These are phyloP conservation scores for Vanrija pseudolonga DNA, from an alignment of 1,284 basidiomycete genomes.

Conservation along the genomic window DNA sequence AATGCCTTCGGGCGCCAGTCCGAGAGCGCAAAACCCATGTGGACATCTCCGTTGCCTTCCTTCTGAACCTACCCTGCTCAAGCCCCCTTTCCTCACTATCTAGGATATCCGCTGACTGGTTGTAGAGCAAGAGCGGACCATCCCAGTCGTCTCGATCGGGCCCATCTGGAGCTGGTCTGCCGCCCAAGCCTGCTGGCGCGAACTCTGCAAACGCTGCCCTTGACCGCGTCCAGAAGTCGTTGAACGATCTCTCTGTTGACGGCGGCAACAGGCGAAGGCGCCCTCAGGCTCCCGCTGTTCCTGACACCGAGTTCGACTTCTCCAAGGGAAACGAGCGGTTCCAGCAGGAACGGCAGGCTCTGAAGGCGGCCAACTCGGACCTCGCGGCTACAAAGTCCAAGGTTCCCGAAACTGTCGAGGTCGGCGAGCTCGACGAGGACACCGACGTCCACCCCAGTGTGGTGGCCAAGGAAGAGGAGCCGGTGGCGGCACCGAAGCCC, in stretches of 20 bases:
- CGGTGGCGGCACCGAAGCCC: neutral
- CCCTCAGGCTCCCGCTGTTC: conserved; percentile 32
- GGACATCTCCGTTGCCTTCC: conserved; percentile 50
- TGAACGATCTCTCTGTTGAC: conserved; percentile 32
- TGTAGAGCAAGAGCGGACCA: conserved; percentile 11
- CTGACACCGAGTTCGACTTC: conserved; percentile 46
- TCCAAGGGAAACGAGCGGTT: conserved; percentile 34
- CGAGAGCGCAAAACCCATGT: conserved; percentile 49
- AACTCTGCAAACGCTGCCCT: conserved; percentile 34
- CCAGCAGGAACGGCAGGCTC: conserved; percentile 33
- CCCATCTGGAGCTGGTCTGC: conserved; percentile 6
- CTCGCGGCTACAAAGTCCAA: neutral
- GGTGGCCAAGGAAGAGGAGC: conserved; percentile 7
- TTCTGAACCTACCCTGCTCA: conserved; percentile 30
- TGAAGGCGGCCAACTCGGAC: conserved; percentile 13
- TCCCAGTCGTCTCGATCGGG: neutral
- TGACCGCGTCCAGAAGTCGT: conserved; percentile 40
- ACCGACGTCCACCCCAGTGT: conserved; percentile 33
- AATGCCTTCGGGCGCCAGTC: conserved; percentile 34
- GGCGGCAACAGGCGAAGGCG: conserved; percentile 12
- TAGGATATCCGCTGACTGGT: neutral
- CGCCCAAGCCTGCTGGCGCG: conserved; percentile 28
- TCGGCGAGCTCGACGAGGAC: conserved; percentile 21
- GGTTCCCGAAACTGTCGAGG: conserved; percentile 1
- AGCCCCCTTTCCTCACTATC: neutral